A percentile compares a stretch with the other conserved stretches of the same genome.
phyloP scores from a whole-genome alignment of 2,329 filamentous ascomycete species.

The Hymenoscyphus infarciens region DNA sequence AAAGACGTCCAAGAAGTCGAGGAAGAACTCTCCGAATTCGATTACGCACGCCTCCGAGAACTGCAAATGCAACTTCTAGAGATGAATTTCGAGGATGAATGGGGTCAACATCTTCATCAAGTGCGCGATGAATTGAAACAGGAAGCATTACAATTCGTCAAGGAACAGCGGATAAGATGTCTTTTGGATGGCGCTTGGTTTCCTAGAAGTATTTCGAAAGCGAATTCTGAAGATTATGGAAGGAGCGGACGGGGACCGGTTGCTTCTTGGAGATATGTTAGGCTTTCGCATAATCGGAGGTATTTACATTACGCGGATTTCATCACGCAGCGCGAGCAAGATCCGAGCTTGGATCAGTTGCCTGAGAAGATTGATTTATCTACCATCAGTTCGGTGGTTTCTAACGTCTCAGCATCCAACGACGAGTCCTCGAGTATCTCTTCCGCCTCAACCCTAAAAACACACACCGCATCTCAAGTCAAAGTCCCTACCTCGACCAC shows the following conservation, averaged over 20 bases:
- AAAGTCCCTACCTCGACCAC: constrained; percentile 50
- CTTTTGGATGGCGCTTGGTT: constrained; percentile 91
- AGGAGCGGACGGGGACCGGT: constrained; percentile 19
- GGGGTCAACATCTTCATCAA: constrained; percentile 84
- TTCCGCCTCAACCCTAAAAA: constrained; percentile 41
- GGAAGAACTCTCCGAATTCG: constrained; percentile 81
- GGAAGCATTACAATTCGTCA: constrained; percentile 92
- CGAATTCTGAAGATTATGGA: constrained; percentile 38
- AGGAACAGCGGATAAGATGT: constrained; percentile 91
- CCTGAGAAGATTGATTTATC: constrained; percentile 81
- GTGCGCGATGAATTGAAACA: constrained; percentile 89
- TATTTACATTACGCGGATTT: constrained; percentile 91
- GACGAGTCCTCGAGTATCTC: constrained; percentile 46
- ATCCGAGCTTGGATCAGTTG: constrained; percentile 70
- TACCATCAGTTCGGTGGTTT: constrained; percentile 87
- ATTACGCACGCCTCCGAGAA: constrained; percentile 72
- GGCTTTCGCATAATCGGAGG: constrained; percentile 84
- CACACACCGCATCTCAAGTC: constrained; percentile 16
- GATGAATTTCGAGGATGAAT: constrained; percentile 87
- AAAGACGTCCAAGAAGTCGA: constrained; percentile 86
- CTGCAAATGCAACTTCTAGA: constrained; percentile 93
- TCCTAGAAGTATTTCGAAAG: constrained; percentile 42
- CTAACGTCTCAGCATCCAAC: constrained; percentile 63
- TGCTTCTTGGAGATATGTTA: constrained; percentile 70
- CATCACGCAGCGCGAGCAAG: constrained; percentile 56